These are phyloP conservation scores for Lunularia cruciata DNA, from an alignment of 225 moss, liverwort and hornwort species.

Conservation along the genomic window DNA sequence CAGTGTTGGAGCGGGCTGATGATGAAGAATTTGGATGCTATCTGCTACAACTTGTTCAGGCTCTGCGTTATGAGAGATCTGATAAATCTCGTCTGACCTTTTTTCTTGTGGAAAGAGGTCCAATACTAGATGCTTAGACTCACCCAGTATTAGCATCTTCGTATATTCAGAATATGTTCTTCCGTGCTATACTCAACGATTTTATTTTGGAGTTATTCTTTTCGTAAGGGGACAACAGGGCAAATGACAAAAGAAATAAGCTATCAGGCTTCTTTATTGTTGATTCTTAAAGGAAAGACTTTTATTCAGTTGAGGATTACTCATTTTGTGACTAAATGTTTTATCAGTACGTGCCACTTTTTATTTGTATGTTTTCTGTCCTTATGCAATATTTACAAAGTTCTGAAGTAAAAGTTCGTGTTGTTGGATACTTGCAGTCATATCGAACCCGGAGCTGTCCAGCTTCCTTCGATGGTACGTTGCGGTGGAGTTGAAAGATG, in stretches of 20 bases:
- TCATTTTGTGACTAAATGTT: too few relatives aligned
- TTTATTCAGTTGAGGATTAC: background rate
- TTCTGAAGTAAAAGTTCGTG: background rate
- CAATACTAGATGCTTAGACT: background rate
- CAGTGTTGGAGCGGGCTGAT: slow-evolving; percentile 87
- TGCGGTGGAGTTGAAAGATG: slow-evolving; percentile 84
- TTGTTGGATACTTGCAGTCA: slow-evolving; percentile 41
- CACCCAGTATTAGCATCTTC: too few relatives aligned
- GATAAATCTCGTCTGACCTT: slow-evolving; percentile 83
- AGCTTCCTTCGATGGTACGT: slow-evolving; percentile 93
- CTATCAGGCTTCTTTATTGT: too few relatives aligned
- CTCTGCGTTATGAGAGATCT: slow-evolving; percentile 87
- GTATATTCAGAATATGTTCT: too few relatives aligned
- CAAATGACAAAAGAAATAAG: too few relatives aligned
- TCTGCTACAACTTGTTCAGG: slow-evolving; percentile 85
- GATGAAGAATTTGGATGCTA: slow-evolving; percentile 94
- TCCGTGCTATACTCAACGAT: too few relatives aligned
- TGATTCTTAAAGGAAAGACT: background rate
- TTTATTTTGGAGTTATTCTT: too few relatives aligned
- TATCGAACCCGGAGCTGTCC: slow-evolving; percentile 76
- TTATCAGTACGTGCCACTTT: too few relatives aligned
- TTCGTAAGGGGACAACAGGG: too few relatives aligned
- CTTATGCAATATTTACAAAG: background rate
- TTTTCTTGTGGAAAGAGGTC: slow-evolving; percentile 90
- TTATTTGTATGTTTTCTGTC: background rate